Conservation (phyloP, 352 stramenopile genomes). For the Pythium utonaiense region DNA sequence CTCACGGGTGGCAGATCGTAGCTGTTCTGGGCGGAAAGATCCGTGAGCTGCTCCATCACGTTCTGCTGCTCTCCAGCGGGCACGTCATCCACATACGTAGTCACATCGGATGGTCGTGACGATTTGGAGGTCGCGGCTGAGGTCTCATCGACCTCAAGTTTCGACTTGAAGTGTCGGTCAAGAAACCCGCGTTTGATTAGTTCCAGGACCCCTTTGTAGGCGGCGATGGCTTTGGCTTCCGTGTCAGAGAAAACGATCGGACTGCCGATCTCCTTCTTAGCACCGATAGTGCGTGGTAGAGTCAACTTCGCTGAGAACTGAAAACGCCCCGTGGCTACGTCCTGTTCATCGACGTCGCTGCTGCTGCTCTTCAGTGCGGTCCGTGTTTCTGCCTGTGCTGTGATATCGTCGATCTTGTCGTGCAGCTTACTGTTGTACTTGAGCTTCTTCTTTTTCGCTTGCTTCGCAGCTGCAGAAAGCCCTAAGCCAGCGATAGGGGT, state of each 20-base stretch:
- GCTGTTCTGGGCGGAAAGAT: conserved; percentile 77
- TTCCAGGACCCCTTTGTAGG: conserved; percentile 77
- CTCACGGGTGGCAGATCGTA: conserved; percentile 84
- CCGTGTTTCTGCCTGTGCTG: conserved; percentile 33
- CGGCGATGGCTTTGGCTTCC: conserved; percentile 78
- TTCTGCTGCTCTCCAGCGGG: conserved; percentile 1
- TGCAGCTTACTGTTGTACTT: conserved; percentile 78
- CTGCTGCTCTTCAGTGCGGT: conserved; percentile 12
- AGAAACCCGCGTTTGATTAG: conserved; percentile 65
- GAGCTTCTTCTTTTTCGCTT: conserved; percentile 66
- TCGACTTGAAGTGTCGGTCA: conserved; percentile 70
- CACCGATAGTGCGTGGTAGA: conserved; percentile 48
- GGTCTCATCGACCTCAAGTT: conserved; percentile 49
- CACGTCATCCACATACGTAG: conserved; percentile 18
- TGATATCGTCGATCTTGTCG: conserved; percentile 74
- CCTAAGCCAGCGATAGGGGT: conserved; percentile 38
- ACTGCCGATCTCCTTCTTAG: conserved; percentile 63
- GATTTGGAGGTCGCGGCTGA: conserved; percentile 28
- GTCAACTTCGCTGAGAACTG: conserved; percentile 61
- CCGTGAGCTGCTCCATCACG: conserved; percentile 25
- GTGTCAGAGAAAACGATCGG: conserved; percentile 54
- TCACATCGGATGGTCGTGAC: conserved; percentile 1
- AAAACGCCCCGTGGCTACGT: conserved; percentile 31
- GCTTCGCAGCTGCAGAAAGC: conserved; percentile 53
- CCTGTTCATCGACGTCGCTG: conserved; percentile 21